Evolutionary conservation across 768 basidiomycete species (phyloP).

Genomic region (Suillus ampliporus): DNA sequence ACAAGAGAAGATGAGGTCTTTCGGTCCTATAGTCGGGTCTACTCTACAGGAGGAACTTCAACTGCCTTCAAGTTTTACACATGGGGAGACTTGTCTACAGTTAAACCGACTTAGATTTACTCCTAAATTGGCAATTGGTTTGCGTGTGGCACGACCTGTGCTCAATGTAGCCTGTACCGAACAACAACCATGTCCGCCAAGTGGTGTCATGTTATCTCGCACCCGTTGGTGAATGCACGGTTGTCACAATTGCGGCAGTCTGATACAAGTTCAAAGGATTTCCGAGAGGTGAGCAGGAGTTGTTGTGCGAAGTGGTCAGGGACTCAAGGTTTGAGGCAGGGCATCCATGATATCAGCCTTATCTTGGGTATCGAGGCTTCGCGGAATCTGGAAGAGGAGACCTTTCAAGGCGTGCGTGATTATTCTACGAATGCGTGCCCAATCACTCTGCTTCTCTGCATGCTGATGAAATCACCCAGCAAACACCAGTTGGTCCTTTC

Average conservation of each 20-base stretch:
- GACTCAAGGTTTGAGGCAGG: slow-evolving; percentile 46
- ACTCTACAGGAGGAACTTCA: neutral
- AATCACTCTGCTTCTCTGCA: slow-evolving; percentile 8
- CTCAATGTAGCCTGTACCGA: slow-evolving; percentile 7
- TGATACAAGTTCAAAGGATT: slow-evolving; percentile 70
- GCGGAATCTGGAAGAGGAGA: slow-evolving; percentile 63
- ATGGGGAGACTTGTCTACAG: no score
- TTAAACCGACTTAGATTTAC: no score
- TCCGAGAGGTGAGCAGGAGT: slow-evolving; percentile 64
- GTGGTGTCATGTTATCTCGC: slow-evolving; percentile 59
- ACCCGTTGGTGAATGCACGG: slow-evolving; percentile 76
- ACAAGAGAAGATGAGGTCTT: slow-evolving; percentile 74
- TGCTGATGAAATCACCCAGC: slow-evolving; percentile 41
- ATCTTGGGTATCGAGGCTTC: slow-evolving; percentile 87
- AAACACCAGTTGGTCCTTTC: slow-evolving; percentile 82
- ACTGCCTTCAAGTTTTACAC: neutral
- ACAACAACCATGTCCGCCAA: slow-evolving; percentile 32
- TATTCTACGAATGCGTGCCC: neutral
- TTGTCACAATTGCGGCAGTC: slow-evolving; percentile 71
- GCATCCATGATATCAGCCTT: slow-evolving; percentile 74
- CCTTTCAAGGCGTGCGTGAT: slow-evolving; percentile 65
- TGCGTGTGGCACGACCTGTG: no score
- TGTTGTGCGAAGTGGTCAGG: slow-evolving; percentile 5
- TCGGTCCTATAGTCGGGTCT: neutral
- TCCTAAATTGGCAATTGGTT: no score